Base-by-base conservation (phyloP, 1,139 yeast species). In the Casaregolazyma lundiana region DNA sequence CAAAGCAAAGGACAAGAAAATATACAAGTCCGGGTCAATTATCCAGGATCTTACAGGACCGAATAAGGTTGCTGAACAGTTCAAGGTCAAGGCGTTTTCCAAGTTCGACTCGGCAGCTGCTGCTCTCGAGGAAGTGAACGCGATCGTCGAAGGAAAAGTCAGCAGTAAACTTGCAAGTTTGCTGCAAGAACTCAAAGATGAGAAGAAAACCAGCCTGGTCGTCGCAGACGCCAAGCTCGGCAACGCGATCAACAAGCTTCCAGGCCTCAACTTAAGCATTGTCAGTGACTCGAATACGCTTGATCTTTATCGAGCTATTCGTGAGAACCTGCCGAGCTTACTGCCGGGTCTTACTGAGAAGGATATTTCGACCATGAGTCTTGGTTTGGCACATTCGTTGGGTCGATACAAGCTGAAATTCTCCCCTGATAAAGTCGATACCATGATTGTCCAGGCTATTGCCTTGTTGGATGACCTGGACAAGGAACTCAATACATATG, bases 391-490 rank as follows among this genome's bases (percentile, higher is more conserved):
- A 38, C 97, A 94, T 72, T 90, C 98, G 47, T 82, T 89, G 61
- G 97, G 97, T 64, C 90, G 98, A 74, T 95, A 90, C 70, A 94
- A 92, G 76, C 82, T 92, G 68, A 92, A 94, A 74, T 92, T 92
- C 66, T 84, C 95, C 51, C 96, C 97, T 54, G 97, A 92, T 69
- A 92, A 92, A 74, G 97, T 89, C 51, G 98, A 92, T 71, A 92
- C 95, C 60, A 90, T 90, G 96, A 89, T 92, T 67, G 95, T 92
- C 55, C 98, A 94, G 76, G 98, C 98, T 50, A 92, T 92, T 72
- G 96, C 98, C 30, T 75, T 94, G 57, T 78, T 92, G 64, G 99
- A 92, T 64, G 96, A 94, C 67, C 80, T 92, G 64, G 98, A 92
- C 73, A 92, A 92, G 73, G 98, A 94, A 68, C 78, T 92, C 63